A percentile compares a stretch with the other conserved stretches of the same genome.
These are phyloP conservation scores for Sphagnum magellanicum DNA, from an alignment of 228 moss, liverwort and hornwort species.

Conservation along the genomic window DNA sequence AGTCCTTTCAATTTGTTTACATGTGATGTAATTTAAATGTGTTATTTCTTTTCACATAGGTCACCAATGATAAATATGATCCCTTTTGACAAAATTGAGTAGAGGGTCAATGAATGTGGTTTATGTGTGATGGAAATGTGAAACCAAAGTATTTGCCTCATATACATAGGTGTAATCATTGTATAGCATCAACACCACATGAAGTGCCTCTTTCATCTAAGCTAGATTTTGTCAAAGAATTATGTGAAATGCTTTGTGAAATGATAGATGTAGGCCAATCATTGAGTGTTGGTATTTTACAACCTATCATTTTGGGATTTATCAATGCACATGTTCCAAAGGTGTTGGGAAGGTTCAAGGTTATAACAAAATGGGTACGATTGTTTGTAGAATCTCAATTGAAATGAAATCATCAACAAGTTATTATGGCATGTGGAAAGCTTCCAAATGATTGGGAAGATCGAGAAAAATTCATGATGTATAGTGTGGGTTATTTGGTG, in stretches of 20 bases:
- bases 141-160: background rate
- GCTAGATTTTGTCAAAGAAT: background rate
- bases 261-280: background rate
- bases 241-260: background rate
- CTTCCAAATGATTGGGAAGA: background rate
- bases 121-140: background rate
- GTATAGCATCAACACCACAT: background rate
- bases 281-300: background rate
- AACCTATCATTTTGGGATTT: slow-evolving; percentile 5
- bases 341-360: background rate
- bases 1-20: background rate
- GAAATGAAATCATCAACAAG: background rate
- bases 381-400: background rate
- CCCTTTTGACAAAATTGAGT: background rate
- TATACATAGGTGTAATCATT: background rate
- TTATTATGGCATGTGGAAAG: slow-evolving; percentile 2
- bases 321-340: background rate
- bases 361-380: background rate
- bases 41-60: background rate
- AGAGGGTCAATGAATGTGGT: background rate
- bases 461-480: background rate
- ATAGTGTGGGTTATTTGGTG: background rate
- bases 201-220: background rate
- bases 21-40: background rate
- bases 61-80: background rate